Evolutionary conservation across 495 filamentous ascomycete species (phyloP), one percentile per base, ranked within the genome.

Genomic region (Corynascus novoguineensis): DNA sequence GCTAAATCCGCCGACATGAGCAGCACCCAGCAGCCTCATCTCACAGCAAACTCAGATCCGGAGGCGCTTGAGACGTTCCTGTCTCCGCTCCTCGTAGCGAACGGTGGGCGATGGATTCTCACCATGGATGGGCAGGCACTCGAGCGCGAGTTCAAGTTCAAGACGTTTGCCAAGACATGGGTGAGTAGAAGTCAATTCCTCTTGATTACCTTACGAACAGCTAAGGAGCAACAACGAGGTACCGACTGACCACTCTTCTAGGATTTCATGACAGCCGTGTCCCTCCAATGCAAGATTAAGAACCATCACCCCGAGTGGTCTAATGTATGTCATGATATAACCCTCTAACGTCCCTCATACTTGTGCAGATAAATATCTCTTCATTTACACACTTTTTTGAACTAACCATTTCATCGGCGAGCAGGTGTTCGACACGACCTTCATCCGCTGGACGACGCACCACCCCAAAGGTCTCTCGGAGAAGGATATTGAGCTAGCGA

Each of bases 381-480:
- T n/a, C n/a, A n/a, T n/a, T n/a, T n/a, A n/a, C n/a, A n/a, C n/a
- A n/a, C n/a, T n/a, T n/a, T n/a, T n/a, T n/a, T 31, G 29, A 31
- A 31, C 5, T 31, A 31, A 5, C 29, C 29, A n/a, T n/a, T n/a
- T n/a, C n/a, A n/a, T n/a, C 29, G 29, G 29, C 29, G 29, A 10
- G 5, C 28, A 85, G 82, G 75, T 80, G 7, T 86, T 81, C 68
- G 85, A 84, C 60, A 81, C 72, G 27, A 77, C 77, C 15, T 77
- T 76, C 61, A 82, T 87, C 53, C 76, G 82, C 38, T 90, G 86
- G 88, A 90, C 86, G 11, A 90, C 88, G 17, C 87, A 92, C 70
- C 75, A 75, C 42, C 86, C 85, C 9, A 74, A 76, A 21, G 87
- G 88, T n/a, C 75, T 92, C n/a, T 85, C 84, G 0, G 57, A 71